Base-by-base conservation (phyloP, 2,329 filamentous ascomycete species). In the Fusarium vanettenii region DNA sequence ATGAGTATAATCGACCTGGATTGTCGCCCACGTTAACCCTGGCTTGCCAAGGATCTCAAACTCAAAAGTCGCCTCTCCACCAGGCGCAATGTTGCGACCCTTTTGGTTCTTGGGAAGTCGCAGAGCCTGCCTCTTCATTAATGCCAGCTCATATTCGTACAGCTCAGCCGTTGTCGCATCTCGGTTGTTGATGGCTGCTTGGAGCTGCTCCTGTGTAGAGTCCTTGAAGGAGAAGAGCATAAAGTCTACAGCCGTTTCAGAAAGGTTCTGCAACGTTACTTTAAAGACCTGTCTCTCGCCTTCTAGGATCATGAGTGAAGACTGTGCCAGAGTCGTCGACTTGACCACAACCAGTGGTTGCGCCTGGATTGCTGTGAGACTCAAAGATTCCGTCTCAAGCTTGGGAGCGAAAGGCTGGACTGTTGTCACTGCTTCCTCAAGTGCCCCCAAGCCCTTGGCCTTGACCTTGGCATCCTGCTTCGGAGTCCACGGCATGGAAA, bases 241-340 rank as follows among this genome's bases (percentile, higher is more conserved):
- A 65, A 98, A 92, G 79, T 98, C 94, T 1, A 94, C 94, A 2
- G 94, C 87, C 2, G 93, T 95, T 1, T 87, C 85, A 1, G 95
- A 97, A 10, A 91, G 86, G 75, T 99, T 99, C 75, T 93, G 90
- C 16, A 98, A 85, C 0, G 93, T 95, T 18, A 98, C 88, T 0
- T 90, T 92, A 79, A 98, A 97, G 1, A 87, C 86, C 76, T 92
- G 92, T 25, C 89, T 90, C 82, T 99, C 96, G 50, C 97, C 97
- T 84, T 98, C 96, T 7, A 99, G 87, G 13, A 99, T 89, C 95
- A 98, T 98, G 39, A 98, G 86, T 11, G 95, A 94, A 25, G 93
- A 94, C 79, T 98, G 95, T 0, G 93, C 90, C 2, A 98, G 87
- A 14, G 93, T 94, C 5, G 92, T 93, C 9, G 92, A 92, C 79